These are phyloP conservation scores for Curvularia spicifera DNA, from an alignment of 2,329 filamentous ascomycete species.

Conservation along the genomic window DNA sequence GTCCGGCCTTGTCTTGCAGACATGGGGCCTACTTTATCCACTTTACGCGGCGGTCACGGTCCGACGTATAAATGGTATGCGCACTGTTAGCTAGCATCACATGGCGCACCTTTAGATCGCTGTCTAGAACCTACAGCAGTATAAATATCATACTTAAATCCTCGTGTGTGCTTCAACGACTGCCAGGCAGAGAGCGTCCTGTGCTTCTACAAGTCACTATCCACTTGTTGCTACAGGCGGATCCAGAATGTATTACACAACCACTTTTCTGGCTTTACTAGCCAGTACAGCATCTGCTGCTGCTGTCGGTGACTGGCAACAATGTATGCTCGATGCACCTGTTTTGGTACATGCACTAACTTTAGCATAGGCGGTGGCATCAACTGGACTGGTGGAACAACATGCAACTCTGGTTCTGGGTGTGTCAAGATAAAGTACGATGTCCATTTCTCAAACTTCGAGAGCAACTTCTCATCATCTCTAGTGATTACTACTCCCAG, in stretches of 20 bases:
- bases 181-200: neutral
- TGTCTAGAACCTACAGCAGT: conserved; percentile 1
- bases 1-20: conserved; percentile 14
- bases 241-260: conserved; percentile 33
- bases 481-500: conserved; percentile 50
- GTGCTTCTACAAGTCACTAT: neutral
- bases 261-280: conserved; percentile 32
- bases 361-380: conserved; percentile 39
- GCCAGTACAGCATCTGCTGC: conserved; percentile 36
- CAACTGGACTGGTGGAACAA: conserved; percentile 35
- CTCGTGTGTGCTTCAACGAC: neutral
- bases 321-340: conserved; percentile 35
- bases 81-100: conserved; percentile 27
- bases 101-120: conserved; percentile 21
- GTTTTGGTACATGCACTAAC: neutral
- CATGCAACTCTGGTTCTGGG: conserved; percentile 33
- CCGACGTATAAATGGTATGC: conserved; percentile 32
- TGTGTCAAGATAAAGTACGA: conserved; percentile 44
- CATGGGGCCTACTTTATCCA: conserved; percentile 24
- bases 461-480: conserved; percentile 11
- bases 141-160: neutral
- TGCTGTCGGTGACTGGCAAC: conserved; percentile 40
- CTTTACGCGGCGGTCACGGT: conserved; percentile 38
- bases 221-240: neutral
- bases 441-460: neutral